Percentiles rank a stretch among this genome's conserved stretches.
Evolutionary conservation across 768 basidiomycete species (phyloP).

Genomic region (Lactarius psammicola): DNA sequence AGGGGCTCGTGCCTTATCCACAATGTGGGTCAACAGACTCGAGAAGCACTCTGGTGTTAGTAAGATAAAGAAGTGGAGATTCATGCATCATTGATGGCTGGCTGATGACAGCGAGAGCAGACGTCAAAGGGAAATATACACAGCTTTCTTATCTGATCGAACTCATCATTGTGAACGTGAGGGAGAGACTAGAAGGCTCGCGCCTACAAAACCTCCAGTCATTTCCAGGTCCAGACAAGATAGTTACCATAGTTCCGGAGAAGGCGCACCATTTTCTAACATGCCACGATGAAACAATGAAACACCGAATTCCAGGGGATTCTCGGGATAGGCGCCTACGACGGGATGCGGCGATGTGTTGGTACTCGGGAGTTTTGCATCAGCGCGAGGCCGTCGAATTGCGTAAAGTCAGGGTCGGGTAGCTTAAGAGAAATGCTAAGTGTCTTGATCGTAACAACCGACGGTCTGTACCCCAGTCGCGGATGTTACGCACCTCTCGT

Average conservation of each 20-base stretch:
- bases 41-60: background rate
- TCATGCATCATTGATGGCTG: constrained; percentile 25
- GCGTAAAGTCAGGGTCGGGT: constrained; percentile 4
- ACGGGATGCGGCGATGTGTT: background rate
- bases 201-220: background rate
- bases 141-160: constrained; percentile 18
- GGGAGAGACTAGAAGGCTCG: background rate
- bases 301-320: background rate
- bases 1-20: background rate
- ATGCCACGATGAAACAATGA: constrained; percentile 11
- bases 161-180: background rate
- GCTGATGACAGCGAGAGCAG: constrained; percentile 2
- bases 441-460: background rate
- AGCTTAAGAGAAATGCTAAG: constrained; percentile 8
- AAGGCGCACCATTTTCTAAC: constrained; percentile 6
- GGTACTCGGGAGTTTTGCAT: background rate
- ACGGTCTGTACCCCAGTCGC: constrained; percentile 6
- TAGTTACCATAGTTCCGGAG: background rate
- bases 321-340: background rate
- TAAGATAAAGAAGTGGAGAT: background rate
- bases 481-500: constrained; percentile 2
- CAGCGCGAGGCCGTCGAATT: constrained; percentile 12
- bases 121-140: background rate
- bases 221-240: background rate
- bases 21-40: background rate